These are phyloP conservation scores for Filosporella fistucella DNA, from an alignment of 495 filamentous ascomycete species.

Conservation along the genomic window DNA sequence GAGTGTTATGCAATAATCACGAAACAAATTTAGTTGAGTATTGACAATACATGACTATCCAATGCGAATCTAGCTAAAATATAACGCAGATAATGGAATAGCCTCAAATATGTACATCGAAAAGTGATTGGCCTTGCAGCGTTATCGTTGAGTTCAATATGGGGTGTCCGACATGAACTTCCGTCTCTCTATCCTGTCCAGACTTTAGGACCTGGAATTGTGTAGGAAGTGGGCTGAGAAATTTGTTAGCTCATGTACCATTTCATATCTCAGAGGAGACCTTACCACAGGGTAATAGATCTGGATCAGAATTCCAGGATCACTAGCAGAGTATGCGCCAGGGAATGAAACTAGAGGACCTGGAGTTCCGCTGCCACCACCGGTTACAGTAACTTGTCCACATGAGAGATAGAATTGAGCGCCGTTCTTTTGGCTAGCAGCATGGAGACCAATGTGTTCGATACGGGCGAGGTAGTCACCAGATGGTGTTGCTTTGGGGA, in stretches of 20 bases:
- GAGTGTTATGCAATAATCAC: too few species aligned
- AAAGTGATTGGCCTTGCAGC: too few species aligned
- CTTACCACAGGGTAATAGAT: slow-evolving; percentile 17
- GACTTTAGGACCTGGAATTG: slow-evolving; percentile 31
- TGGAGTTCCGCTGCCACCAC: slow-evolving; percentile 44
- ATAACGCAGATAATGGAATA: too few species aligned
- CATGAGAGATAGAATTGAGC: slow-evolving; percentile 56
- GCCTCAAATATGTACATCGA: too few species aligned
- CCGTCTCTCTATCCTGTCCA: background rate
- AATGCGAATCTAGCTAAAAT: too few species aligned
- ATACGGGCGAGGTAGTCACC: slow-evolving; percentile 60
- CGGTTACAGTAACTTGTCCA: slow-evolving; percentile 52
- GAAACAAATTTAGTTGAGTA: too few species aligned
- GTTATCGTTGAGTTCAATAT: too few species aligned
- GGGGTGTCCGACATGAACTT: too few species aligned
- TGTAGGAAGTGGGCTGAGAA: slow-evolving; percentile 32
- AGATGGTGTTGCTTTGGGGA: slow-evolving; percentile 46
- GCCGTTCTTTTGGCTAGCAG: slow-evolving; percentile 35
- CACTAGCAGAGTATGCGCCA: slow-evolving; percentile 47
- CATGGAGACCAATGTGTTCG: slow-evolving; percentile 56
- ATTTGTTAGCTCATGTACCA: slow-evolving; percentile 2
- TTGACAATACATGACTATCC: too few species aligned
- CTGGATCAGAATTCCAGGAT: slow-evolving; percentile 47
- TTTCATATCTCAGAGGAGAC: background rate
- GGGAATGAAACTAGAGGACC: slow-evolving; percentile 45